Evolutionary conservation across 164 flowering plant species (phyloP), one percentile per base, ranked within the genome.

Genomic region (Nymphaea thermarum): DNA sequence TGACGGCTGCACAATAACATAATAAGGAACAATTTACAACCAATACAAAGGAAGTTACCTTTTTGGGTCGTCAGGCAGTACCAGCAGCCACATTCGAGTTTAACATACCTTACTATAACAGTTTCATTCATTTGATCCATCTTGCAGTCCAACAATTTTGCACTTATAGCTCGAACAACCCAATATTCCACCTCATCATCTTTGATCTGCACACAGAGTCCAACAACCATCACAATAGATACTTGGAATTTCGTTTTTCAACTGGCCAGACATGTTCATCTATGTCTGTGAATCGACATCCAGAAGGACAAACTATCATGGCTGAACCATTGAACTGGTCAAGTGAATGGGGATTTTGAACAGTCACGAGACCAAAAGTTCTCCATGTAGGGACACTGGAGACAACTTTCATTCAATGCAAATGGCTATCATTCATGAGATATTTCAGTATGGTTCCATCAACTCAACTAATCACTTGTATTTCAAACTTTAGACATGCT

Each of bases 111-210:
- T 70, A 92, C 96, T 69, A 84, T 76, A 15, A 92, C 86, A 70
- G 78, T 78, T 75, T 87, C 75, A 74, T 95, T 92, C 92, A 95
- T 86, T 79, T 95, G 98, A 76, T 95, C 99, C 86, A 95, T 90
- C 75, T 90, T 95, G 76, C 97, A 90, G 68, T 92, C 86, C 11
- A 91, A 74, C 64, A 95, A 78, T 75, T 90, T 92, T n/a, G 87
- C 87, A 60, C 86, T 75, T 51, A 88, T 90, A 63, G 94, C 99
- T 78, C 86, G 90, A 14, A 95, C 91, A 60, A 95, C 84, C 99
- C 99, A 95, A 5, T 72, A n/a, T 72, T 92, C 99, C 64, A 95
- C 97, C 81, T 95, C 98, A 66, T 84, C 84, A 53, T 84, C 90
- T 16, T 80, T 73, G 25, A 92, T 76, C 98, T 92, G 85, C 63